Evolutionary conservation across 495 filamentous ascomycete species (phyloP), one percentile per base, ranked within the genome.

Genomic region (Aspergillus homomorphus): DNA sequence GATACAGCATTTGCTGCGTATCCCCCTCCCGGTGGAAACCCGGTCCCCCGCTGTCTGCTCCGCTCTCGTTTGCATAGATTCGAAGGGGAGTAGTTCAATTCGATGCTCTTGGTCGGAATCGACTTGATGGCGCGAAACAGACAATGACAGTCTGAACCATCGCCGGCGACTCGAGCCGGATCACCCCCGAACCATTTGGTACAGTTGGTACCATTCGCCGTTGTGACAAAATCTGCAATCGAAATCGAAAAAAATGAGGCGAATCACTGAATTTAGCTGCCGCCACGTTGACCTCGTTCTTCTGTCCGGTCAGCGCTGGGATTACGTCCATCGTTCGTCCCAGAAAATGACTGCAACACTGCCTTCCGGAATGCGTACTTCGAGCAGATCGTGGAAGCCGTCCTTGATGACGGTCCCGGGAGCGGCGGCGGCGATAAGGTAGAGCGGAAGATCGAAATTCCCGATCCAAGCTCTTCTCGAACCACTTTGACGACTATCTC

Each of bases 161-260:
- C 78, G n/a, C 79, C 77, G 15, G 74, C 77, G 1, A 74, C 71
- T 5, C 77, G 67, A 0, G 78, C 79, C 7, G 79, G 79, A 2
- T 80, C 73, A 26, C 77, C 79, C 5, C 79, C 79, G 30, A 81
- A 80, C 0, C 78, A 81, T 80, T 60, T 79, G 77, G 53, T 80
- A 82, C 0, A 82, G 70, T 61, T 80, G 74, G 56, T 74, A 82
- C 74, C 73, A 82, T 56, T 79, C 76, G 21, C 79, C 78, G 43
- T 73, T 65, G 3, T 76, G 73, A 51, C 77, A 78, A 62, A 75
- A 80, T 2, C 76, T 75, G 3, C 75, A 78, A 55, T 80, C n/a
- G n/a, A n/a, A n/a, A n/a, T n/a, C n/a, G 80, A 65, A 81, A 80
- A 59, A 82, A 76, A 52, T 82, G 75, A 0, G 78, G 77, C 0